Conservation (phyloP, 2,329 filamentous ascomycete genomes). For the Orbilia blumenaviensis region DNA sequence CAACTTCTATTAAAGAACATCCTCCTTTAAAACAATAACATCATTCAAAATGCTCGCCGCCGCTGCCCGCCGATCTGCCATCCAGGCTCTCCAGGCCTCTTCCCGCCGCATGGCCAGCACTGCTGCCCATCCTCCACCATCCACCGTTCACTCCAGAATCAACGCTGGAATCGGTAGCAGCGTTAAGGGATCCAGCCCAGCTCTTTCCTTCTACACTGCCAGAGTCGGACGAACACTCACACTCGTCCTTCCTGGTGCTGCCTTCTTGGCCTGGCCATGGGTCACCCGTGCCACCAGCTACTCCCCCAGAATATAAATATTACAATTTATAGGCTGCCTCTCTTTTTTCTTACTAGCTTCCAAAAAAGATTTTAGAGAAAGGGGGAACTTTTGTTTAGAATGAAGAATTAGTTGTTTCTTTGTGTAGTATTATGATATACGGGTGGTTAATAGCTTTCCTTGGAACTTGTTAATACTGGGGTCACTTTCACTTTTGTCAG, state of each 20-base stretch:
- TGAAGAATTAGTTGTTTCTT: background rate
- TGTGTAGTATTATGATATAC: constrained; percentile 12
- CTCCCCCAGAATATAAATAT: constrained; percentile 20
- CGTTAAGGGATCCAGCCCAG: constrained; percentile 12
- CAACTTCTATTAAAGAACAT: background rate
- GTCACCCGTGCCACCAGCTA: constrained; percentile 40
- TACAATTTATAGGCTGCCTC: background rate
- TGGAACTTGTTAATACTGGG: background rate
- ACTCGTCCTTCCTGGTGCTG: constrained; percentile 35
- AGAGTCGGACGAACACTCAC: constrained; percentile 37
- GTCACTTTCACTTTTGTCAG: background rate
- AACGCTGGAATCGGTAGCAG: constrained; percentile 20
- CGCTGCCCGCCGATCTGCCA: constrained; percentile 33
- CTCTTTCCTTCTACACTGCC: constrained; percentile 35
- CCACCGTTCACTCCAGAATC: constrained; percentile 40
- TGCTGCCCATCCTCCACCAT: constrained; percentile 25
- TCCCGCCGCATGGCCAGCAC: constrained; percentile 43
- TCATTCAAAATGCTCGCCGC: constrained; percentile 37
- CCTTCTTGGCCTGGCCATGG: constrained; percentile 43
- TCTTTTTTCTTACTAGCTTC: no score
- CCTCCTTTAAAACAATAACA: background rate
- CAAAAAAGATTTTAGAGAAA: background rate
- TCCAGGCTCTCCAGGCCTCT: constrained; percentile 30
- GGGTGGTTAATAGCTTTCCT: constrained; percentile 9
- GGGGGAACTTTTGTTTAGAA: background rate